These are phyloP conservation scores for Lachnellula subtilissima DNA, from an alignment of 2,329 filamentous ascomycete genomes.

Conservation along the genomic window DNA sequence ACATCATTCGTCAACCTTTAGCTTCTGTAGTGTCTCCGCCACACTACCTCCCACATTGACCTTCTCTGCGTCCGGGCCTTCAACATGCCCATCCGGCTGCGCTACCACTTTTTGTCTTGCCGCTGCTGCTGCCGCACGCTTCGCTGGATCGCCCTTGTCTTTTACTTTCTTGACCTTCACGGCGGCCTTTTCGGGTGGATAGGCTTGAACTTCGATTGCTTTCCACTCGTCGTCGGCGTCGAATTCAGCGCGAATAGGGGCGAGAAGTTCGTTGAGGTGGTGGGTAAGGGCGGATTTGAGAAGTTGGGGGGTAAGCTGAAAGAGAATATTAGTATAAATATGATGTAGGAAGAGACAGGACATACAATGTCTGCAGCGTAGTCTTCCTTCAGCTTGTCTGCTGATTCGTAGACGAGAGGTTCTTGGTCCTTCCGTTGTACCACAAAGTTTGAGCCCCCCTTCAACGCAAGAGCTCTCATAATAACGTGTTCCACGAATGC, in stretches of 20 bases:
- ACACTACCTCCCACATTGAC: conserved; percentile 21
- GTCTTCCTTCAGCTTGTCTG: conserved; percentile 71
- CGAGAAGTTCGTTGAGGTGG: conserved; percentile 68
- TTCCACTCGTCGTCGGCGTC: conserved; percentile 73
- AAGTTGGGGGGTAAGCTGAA: conserved; percentile 72
- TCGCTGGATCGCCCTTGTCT: conserved; percentile 30
- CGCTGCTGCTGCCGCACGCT: conserved; percentile 27
- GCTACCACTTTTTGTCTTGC: conserved; percentile 22
- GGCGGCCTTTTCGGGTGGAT: conserved; percentile 73
- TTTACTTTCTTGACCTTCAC: conserved; percentile 61
- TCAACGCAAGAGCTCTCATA: conserved; percentile 68
- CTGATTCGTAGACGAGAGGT: conserved; percentile 72
- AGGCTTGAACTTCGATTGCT: conserved; percentile 69
- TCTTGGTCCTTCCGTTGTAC: conserved; percentile 67
- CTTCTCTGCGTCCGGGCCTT: conserved; percentile 21
- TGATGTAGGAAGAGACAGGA: conserved; percentile 13
- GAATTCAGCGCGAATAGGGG: conserved; percentile 72
- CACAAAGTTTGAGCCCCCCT: conserved; percentile 54
- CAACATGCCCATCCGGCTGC: conserved; percentile 27
- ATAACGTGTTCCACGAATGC: conserved; percentile 84
- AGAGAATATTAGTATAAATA: conserved; percentile 14
- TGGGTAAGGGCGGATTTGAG: conserved; percentile 79
- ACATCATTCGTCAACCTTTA: conserved; percentile 19
- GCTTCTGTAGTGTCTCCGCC: conserved; percentile 26
- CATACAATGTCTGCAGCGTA: conserved; percentile 72